Conservation (phyloP, 2,329 filamentous ascomycete species). For the Colletotrichum somersetense region DNA sequence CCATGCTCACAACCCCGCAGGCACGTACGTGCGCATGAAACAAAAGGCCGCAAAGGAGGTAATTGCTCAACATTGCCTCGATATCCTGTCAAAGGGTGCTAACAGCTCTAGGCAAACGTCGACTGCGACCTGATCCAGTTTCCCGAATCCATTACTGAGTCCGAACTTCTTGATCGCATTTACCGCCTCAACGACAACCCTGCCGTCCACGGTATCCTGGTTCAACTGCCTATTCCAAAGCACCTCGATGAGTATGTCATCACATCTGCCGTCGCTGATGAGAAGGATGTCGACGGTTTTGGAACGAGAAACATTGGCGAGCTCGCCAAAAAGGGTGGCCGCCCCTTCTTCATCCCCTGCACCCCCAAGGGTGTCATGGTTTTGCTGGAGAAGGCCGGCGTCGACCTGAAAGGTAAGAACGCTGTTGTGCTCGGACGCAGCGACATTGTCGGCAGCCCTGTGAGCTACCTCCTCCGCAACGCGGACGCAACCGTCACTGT, state of each 20-base stretch:
- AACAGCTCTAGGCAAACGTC: conserved; percentile 81
- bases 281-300: conserved; percentile 99
- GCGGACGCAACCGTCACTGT: conserved; percentile 97
- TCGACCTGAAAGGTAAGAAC: conserved; percentile 89
- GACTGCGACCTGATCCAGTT: conserved; percentile 88
- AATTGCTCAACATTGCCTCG: conserved; percentile 42
- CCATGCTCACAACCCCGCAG: conserved; percentile 61
- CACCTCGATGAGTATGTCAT: conserved; percentile 91
- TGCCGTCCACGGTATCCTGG: conserved; percentile 88
- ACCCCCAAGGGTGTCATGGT: conserved; percentile 98
- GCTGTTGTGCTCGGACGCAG: conserved; percentile 95
- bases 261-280: conserved; percentile 89
- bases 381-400: conserved; percentile 83
- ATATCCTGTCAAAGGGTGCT: not conserved
- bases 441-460: conserved; percentile 96
- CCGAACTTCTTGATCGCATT: conserved; percentile 88
- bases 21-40: conserved; percentile 99
- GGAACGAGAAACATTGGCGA: conserved; percentile 95
- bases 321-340: conserved; percentile 93
- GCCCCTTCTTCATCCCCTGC: conserved; percentile 91
- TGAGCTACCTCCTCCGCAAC: conserved; percentile 95
- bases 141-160: conserved; percentile 82
- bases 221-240: conserved; percentile 90
- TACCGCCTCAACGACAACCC: conserved; percentile 87
- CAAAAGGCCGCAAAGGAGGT: conserved; percentile 95